These are phyloP conservation scores for Pugionium cornutum DNA, from an alignment of 345 rosid genomes.

Conservation along the genomic window DNA sequence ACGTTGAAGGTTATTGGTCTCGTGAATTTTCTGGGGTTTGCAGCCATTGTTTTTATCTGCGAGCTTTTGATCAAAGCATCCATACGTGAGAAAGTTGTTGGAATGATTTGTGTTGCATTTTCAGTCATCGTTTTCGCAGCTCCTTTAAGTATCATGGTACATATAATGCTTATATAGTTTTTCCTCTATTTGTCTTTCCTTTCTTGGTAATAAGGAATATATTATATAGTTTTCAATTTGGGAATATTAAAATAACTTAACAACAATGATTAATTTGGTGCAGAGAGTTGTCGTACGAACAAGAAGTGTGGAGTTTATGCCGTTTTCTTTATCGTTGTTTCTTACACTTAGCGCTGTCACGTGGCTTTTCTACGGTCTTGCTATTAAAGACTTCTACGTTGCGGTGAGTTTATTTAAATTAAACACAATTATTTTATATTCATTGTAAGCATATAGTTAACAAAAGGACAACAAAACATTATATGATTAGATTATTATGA, in stretches of 20 bases:
- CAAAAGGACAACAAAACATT: conserved; percentile 26
- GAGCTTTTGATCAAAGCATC: conserved; percentile 49
- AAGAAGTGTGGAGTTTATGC: conserved; percentile 74
- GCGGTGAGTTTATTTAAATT: conserved; percentile 39
- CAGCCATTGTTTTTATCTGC: conserved; percentile 42
- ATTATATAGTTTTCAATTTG: background rate
- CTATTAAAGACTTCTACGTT: conserved; percentile 51
- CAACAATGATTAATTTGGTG: background rate
- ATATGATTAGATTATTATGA: conserved; percentile 20
- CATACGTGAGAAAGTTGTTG: conserved; percentile 45
- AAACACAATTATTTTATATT: background rate
- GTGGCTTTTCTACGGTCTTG: conserved; percentile 63
- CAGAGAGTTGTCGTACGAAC: conserved; percentile 52
- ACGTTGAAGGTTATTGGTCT: conserved; percentile 53
- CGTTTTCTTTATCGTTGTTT: conserved; percentile 54
- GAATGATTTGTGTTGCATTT: conserved; percentile 53
- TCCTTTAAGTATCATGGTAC: conserved; percentile 61
- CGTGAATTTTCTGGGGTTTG: conserved; percentile 52
- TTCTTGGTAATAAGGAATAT: background rate
- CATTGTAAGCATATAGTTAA: conserved; percentile 16
- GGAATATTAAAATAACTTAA: conserved; percentile 8
- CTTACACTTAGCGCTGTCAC: conserved; percentile 57
- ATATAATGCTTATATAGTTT: background rate
- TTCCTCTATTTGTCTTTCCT: background rate
- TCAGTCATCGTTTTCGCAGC: conserved; percentile 58